These are phyloP conservation scores for Peronospora farinosa DNA, from an alignment of 352 stramenopile genomes.

Conservation along the genomic window DNA sequence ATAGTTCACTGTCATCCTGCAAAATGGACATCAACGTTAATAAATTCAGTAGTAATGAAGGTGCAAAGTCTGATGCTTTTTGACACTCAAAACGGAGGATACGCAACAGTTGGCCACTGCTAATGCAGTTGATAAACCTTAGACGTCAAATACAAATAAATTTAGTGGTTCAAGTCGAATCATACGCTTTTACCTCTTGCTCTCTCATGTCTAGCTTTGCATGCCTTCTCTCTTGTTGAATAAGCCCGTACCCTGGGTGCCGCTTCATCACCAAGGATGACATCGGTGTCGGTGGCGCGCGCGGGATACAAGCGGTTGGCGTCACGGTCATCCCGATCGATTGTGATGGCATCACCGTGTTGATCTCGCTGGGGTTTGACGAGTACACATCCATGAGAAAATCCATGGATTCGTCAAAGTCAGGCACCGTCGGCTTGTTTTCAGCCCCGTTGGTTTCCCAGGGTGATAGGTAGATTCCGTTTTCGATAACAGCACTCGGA, in stretches of 20 bases:
- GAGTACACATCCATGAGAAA: conserved; percentile 76
- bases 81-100: not conserved
- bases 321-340: conserved; percentile 18
- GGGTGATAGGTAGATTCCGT: conserved; percentile 25
- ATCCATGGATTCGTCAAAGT: conserved; percentile 79
- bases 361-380: conserved; percentile 40
- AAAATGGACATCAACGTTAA: conserved; percentile 15
- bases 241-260: conserved; percentile 12
- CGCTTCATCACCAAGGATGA: conserved; percentile 19
- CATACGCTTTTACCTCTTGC: conserved; percentile 14
- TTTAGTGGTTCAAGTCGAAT: conserved; percentile 23
- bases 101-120: not conserved
- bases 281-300: conserved; percentile 19
- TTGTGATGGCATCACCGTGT: conserved; percentile 3
- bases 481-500: conserved; percentile 34
- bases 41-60: not conserved
- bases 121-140: conserved; percentile 1
- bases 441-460: conserved; percentile 24
- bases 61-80: conserved; percentile 11
- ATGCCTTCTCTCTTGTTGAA: conserved; percentile 6
- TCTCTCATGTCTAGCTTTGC: conserved; percentile 14
- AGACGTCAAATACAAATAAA: conserved; percentile 25
- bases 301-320: conserved; percentile 22
- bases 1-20: not conserved
- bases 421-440: conserved; percentile 31